phyloP scores from a whole-genome alignment of 225 moss, liverwort and hornwort genomes.

The Polytrichum formosum region DNA sequence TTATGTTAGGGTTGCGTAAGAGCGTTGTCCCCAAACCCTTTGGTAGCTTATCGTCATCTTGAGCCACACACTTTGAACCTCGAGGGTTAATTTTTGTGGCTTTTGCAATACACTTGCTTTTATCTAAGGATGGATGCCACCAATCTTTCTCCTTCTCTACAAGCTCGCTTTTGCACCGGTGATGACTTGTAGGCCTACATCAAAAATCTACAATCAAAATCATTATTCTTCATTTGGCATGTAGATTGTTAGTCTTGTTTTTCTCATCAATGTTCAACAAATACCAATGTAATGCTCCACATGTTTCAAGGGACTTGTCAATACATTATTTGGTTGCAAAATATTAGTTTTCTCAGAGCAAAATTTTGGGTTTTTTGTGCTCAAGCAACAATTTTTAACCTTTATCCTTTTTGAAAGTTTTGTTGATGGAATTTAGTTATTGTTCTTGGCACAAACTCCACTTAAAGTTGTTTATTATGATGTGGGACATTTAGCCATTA shows the following conservation, averaged over 20 bases:
- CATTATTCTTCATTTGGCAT: no score
- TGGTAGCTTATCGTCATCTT: neutral
- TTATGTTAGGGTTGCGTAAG: constrained; percentile 34
- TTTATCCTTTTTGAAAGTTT: no score
- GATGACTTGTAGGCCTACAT: constrained; percentile 47
- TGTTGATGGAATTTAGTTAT: no score
- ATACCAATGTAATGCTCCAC: no score
- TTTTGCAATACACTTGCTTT: constrained; percentile 5
- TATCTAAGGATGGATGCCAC: constrained; percentile 49
- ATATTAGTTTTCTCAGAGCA: no score
- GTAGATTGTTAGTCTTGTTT: no score
- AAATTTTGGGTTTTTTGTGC: no score
- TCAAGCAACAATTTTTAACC: no score
- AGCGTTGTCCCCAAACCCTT: constrained; percentile 20
- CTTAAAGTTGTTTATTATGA: neutral
- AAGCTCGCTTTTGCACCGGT: constrained; percentile 38
- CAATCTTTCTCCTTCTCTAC: constrained; percentile 35
- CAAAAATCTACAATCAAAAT: constrained; percentile 12
- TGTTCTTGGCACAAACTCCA: no score
- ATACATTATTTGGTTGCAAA: no score
- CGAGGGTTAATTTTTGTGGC: neutral
- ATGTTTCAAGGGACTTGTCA: no score
- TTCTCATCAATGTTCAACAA: no score
- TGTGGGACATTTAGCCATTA: neutral
- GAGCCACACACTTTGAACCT: neutral